Evolutionary conservation across 805 yeast genomes (phyloP), one percentile per base, ranked within the genome.

Genomic region (Ogataea pilisensis): DNA sequence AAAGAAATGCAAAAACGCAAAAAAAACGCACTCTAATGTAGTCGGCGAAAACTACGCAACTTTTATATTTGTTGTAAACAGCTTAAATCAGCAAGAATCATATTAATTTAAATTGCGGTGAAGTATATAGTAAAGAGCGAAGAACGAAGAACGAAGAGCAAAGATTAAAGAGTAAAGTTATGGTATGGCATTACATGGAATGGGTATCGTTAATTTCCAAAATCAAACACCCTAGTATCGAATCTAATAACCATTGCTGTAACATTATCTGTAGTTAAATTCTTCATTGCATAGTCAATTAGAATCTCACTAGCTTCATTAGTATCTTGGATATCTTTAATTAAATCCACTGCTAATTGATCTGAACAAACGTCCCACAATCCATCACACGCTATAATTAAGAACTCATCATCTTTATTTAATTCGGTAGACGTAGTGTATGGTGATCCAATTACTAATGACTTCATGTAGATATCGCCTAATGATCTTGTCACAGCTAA

Each of bases 321-420:
- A 1, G 93, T 82, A 51, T 82, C 79, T 8, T 54, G 41, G 11
- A 76, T 65, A 31, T 72, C 70, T 35, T 71, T 68, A 4, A 87
- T 82, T 50, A 82, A 61, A 41, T 82, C 82, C 42, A 93, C 85
- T 0, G 98, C 98, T 41, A 77, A 76, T 48, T 78, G 84, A 58
- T 93, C 99, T 8, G 80, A 72, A 38, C 90, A 74, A 4, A 91
- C 97, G 61, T 91, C 99, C 98, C 98, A 91, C 9, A 91, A 66
- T 0, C 99, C 99, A 63, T 91, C 99, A 61, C 98, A 93, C 0
- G 97, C 98, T 44, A 91, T 66, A 37, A 91, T 89, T 55, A 91
- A 61, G 56, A 86, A 87, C 51, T 84, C 84, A 60, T 90, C 96
- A 9, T 66, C 69, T 1, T 62, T 63, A 19, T 72, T 72, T 24